Conservation (phyloP, 257 asterid species). For the Nicotiana tabacum region DNA sequence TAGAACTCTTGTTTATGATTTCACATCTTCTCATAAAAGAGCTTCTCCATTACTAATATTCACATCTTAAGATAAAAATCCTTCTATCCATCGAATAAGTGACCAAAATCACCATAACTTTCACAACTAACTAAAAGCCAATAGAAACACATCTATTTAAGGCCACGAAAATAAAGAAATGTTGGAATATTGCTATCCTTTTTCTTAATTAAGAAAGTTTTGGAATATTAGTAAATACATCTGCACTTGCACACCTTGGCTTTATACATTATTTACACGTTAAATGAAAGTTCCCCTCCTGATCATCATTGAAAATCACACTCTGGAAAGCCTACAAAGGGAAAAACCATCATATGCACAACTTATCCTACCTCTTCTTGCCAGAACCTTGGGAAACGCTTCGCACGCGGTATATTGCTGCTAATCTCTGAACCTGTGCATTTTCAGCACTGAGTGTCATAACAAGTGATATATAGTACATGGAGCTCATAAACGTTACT, state of each 20-base stretch:
- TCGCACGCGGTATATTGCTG: slow-evolving; percentile 68
- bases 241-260: neutral
- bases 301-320: neutral
- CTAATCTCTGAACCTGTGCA: slow-evolving; percentile 65
- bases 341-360: neutral
- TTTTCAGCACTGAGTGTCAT: slow-evolving; percentile 1
- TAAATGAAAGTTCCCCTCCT: neutral
- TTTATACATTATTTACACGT: neutral
- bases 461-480: neutral
- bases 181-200: neutral
- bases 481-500: neutral
- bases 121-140: neutral
- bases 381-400: slow-evolving; percentile 84
- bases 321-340: neutral
- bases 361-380: slow-evolving; percentile 63
- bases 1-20: no score
- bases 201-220: neutral
- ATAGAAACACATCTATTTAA: neutral
- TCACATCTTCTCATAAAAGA: neutral
- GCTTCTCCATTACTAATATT: neutral
- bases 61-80: neutral
- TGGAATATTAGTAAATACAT: neutral
- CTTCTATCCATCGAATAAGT: neutral
- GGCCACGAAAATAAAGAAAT: neutral
- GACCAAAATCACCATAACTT: neutral